Evolutionary conservation across 352 stramenopile genomes (phyloP), one percentile per base, ranked within the genome.

Genomic region (Globisporangium yorkense): DNA sequence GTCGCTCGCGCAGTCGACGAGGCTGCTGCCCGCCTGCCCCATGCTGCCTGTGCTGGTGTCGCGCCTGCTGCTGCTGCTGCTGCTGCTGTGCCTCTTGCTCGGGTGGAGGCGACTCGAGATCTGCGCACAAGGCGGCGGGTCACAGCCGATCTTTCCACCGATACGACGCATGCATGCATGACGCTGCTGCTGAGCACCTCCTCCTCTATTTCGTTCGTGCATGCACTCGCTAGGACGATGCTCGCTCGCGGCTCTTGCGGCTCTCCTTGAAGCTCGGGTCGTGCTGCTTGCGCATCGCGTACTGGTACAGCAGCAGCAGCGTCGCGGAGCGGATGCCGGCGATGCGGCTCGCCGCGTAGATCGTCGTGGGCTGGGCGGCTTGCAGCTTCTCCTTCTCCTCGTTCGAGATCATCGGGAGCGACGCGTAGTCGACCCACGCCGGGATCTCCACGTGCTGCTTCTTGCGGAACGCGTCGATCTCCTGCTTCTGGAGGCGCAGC

Each of bases 391-490:
- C 93, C 50, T 84, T 78, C 61, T 99, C 96, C 71, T 99, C 96
- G 61, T 92, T 97, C 39, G 91, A 98, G 59, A 99, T 88, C 54
- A 97, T 96, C n/a, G 94, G 94, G 61, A 99, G 88, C 45, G 74
- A 41, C 1, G 77, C 75, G 70, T 98, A 99, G 64, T 96, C 74
- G 44, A 99, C 84, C 69, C 95, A 92, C 10, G 85, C 74, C 16
- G 97, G 96, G 60, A 99, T 98, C 52, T 77, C 63, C 24, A 97
- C 78, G 59, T 96, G 91, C 71, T 98, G 88, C 44, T 97, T 96
- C 61, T 92, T 88, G 46, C 94, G 77, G 76, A 97, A 98, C 31
- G 89, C 90, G 57, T 97, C 89, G 68, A 99, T 99, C 70, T 99
- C 97, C 58, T 96, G 93, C 58, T 95, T 77, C 69, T 99, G 95